Percentiles rank a stretch among this genome's conserved stretches.
Conservation (phyloP, 176 grass and related monocot species). For the Musa troglodytarum region DNA sequence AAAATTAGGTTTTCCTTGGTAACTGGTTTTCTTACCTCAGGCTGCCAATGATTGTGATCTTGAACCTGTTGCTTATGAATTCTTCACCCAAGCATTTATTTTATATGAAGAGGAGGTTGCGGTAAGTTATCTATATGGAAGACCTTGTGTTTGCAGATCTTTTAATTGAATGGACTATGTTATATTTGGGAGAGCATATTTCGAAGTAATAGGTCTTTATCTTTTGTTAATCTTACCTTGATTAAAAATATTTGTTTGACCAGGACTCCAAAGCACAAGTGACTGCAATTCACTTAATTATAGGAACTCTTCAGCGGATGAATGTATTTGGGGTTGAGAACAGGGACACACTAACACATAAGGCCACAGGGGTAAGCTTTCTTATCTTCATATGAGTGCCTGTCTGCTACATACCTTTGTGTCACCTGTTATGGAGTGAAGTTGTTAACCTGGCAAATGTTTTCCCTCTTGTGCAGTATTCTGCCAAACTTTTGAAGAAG, state of each 20-base stretch:
- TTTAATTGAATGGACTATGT: not conserved
- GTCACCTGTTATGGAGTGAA: constrained; percentile 5
- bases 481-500: constrained; percentile 97
- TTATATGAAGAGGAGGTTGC: constrained; percentile 96
- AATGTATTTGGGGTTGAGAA: constrained; percentile 97
- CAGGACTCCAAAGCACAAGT: constrained; percentile 99
- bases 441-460: not conserved
- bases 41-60: constrained; percentile 97
- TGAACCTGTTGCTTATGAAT: constrained; percentile 95
- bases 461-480: constrained; percentile 54
- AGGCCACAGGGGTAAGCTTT: constrained; percentile 80
- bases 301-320: constrained; percentile 91
- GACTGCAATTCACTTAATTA: constrained; percentile 97
- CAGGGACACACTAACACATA: constrained; percentile 93
- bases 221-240: constrained; percentile 16
- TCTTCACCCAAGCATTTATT: constrained; percentile 98
- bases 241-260: constrained; percentile 8
- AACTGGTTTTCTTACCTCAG: constrained; percentile 25
- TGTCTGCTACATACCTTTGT: not conserved
- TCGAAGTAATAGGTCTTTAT: not conserved
- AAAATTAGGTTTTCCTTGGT: constrained; percentile 19
- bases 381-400: not conserved
- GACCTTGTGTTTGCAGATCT: not conserved
- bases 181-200: not conserved
- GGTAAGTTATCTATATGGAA: constrained; percentile 30